A percentile compares a stretch with the other conserved stretches of the same genome.
Evolutionary conservation across 225 moss, liverwort and hornwort species (phyloP).

Genomic region (Sphagnum contortum): DNA sequence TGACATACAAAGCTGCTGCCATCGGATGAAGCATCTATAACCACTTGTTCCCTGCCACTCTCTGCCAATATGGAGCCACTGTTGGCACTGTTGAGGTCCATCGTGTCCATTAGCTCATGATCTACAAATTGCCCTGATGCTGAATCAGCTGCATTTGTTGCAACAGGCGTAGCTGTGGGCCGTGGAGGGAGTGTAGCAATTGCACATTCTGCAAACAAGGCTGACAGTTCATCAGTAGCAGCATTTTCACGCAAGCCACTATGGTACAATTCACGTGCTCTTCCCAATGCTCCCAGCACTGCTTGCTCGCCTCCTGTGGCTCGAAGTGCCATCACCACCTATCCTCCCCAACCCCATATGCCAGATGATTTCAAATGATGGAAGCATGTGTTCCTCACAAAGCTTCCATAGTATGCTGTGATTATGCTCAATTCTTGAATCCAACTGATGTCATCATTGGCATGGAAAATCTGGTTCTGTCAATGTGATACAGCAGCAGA

Average conservation of each 20-base stretch:
- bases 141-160: slow-evolving; percentile 15
- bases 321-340: slow-evolving; percentile 74
- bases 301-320: slow-evolving; percentile 77
- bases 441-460: background rate
- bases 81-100: slow-evolving; percentile 9
- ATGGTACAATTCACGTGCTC: slow-evolving; percentile 59
- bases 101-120: slow-evolving; percentile 18
- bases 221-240: slow-evolving; percentile 63
- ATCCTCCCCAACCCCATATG: slow-evolving; percentile 5
- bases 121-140: slow-evolving; percentile 1
- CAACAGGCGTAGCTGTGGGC: slow-evolving; percentile 11
- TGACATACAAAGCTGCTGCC: slow-evolving; percentile 88
- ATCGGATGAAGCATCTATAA: slow-evolving; percentile 84
- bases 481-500: background rate
- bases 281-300: slow-evolving; percentile 56
- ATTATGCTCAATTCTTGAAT: background rate
- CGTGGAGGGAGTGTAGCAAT: slow-evolving; percentile 29
- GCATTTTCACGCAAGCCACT: slow-evolving; percentile 31
- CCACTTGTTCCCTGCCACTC: slow-evolving; percentile 89
- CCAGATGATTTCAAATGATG: slow-evolving; percentile 12
- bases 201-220: slow-evolving; percentile 80
- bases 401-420: background rate
- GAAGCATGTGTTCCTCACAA: background rate
- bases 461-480: background rate
- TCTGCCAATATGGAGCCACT: slow-evolving; percentile 73